Base-by-base conservation (phyloP, 2,329 filamentous ascomycete species). In the Blumeriella jaapii region DNA sequence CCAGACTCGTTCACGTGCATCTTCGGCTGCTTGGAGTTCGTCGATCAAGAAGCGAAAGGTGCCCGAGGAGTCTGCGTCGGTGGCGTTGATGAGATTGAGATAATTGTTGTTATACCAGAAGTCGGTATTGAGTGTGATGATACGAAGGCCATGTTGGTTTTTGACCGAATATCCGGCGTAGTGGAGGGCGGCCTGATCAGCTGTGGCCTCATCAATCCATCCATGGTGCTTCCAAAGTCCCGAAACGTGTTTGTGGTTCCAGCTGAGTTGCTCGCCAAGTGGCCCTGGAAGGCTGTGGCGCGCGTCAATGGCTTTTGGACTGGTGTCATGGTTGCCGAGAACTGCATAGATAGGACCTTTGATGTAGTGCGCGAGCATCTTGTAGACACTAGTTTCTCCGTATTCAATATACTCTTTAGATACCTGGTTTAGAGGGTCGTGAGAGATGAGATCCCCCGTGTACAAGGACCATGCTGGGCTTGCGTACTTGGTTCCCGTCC, bases 191-290 rank as follows among this genome's bases (percentile, higher is more conserved):
- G 69, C 69, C 47, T 69, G 49, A 2, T 58, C 51, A 1, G 64
- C 66, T 4, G 61, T 60, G 10, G 56, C 45, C 8, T 53, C 50
- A 39, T 62, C 59, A 31, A 74, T 62, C 69, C 69, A 74, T 12
- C 65, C 65, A 39, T 71, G 65, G 38, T 72, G 62, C 43, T 65
- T 57, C 70, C 70, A 74, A 0, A 74, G 55, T 9, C 55, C 56
- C n/a, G 69, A 60, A 11, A 74, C 58, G 44, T 73, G 68, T 16
- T 71, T 59, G 44, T 68, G 72, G 44, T 73, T 71, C 70, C 70
- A 74, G 34, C 63, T 69, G 43, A 68, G 64, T 44, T 75, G 70
- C 40, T 65, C 53, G 1, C 69, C 67, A 1, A 74, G 55, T 1
- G 60, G 58, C 1, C 66, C 68, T 6, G 68, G 68, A 6, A 75